These are phyloP conservation scores for Apiospora rasikravindrae DNA, from an alignment of 2,329 filamentous ascomycete genomes.

Conservation along the genomic window DNA sequence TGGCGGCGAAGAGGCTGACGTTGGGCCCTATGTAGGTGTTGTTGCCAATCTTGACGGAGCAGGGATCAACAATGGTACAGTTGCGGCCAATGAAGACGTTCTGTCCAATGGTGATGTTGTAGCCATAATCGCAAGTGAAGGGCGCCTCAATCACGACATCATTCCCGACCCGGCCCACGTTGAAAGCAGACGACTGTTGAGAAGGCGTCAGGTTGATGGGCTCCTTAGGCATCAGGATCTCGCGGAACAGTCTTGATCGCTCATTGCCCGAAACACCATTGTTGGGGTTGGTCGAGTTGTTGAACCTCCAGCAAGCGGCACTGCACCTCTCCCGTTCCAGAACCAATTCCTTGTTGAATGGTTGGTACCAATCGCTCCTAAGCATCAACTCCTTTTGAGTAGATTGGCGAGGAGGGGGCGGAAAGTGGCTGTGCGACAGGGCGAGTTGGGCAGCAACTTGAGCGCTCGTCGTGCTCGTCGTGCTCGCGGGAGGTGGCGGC, in stretches of 20 bases:
- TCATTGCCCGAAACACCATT: constrained; percentile 73
- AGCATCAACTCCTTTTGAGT: constrained; percentile 94
- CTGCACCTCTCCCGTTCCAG: constrained; percentile 86
- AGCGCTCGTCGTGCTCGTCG: constrained; percentile 51
- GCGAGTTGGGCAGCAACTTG: constrained; percentile 65
- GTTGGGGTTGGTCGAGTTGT: constrained; percentile 78
- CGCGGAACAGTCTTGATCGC: constrained; percentile 70
- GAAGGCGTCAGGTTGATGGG: constrained; percentile 61
- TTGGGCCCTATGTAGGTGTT: constrained; percentile 80
- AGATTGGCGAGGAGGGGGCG: constrained; percentile 43
- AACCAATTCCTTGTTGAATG: constrained; percentile 77
- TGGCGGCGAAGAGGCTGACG: constrained; percentile 83
- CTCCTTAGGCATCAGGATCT: constrained; percentile 71
- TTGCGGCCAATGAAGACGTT: constrained; percentile 83
- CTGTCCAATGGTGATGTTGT: constrained; percentile 88
- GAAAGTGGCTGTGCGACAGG: constrained; percentile 60
- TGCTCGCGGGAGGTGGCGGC: constrained; percentile 42
- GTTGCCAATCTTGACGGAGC: constrained; percentile 79
- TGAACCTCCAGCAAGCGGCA: constrained; percentile 82
- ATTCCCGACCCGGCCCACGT: constrained; percentile 70
- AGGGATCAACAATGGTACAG: constrained; percentile 88
- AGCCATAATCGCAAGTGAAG: constrained; percentile 93
- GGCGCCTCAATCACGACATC: constrained; percentile 83
- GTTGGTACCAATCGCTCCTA: constrained; percentile 76
- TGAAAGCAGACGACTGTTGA: constrained; percentile 55